phyloP scores from a whole-genome alignment of 805 yeast species.

The Metschnikowia sp. region DNA sequence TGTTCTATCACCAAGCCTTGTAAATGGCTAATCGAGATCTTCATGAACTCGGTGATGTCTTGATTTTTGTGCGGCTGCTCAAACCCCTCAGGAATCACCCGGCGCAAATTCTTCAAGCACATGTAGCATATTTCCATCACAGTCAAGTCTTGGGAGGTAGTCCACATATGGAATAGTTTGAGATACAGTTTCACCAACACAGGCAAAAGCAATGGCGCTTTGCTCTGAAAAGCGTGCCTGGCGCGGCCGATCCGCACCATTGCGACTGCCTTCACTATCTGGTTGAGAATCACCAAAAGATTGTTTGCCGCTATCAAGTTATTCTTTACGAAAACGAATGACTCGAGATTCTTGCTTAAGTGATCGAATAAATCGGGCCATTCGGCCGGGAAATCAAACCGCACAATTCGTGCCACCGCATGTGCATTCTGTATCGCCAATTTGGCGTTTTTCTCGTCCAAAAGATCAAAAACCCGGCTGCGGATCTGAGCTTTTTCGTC shows the following conservation, averaged over 20 bases:
- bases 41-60: constrained; percentile 59
- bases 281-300: constrained; percentile 64
- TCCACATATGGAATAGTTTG: constrained; percentile 62
- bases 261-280: constrained; percentile 69
- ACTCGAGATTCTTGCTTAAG: constrained; percentile 43
- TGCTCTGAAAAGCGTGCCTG: constrained; percentile 70
- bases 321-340: constrained; percentile 34
- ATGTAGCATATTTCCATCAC: constrained; percentile 74
- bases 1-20: constrained; percentile 52
- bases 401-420: constrained; percentile 70
- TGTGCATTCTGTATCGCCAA: constrained; percentile 82
- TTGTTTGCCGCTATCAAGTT: constrained; percentile 59
- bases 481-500: constrained; percentile 72
- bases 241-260: constrained; percentile 82
- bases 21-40: constrained; percentile 54
- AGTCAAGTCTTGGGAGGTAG: constrained; percentile 44
- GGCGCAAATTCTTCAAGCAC: constrained; percentile 68
- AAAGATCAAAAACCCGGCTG: constrained; percentile 50
- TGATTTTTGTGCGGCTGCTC: constrained; percentile 63
- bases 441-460: constrained; percentile 71
- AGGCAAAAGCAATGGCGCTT: constrained; percentile 61
- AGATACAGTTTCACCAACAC: constrained; percentile 58
- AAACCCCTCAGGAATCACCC: constrained; percentile 73
- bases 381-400: constrained; percentile 81
- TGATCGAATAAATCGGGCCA: constrained; percentile 84